These are phyloP conservation scores for Thalassiosira livingstoniorum DNA, from an alignment of 352 stramenopile genomes.

Conservation along the genomic window DNA sequence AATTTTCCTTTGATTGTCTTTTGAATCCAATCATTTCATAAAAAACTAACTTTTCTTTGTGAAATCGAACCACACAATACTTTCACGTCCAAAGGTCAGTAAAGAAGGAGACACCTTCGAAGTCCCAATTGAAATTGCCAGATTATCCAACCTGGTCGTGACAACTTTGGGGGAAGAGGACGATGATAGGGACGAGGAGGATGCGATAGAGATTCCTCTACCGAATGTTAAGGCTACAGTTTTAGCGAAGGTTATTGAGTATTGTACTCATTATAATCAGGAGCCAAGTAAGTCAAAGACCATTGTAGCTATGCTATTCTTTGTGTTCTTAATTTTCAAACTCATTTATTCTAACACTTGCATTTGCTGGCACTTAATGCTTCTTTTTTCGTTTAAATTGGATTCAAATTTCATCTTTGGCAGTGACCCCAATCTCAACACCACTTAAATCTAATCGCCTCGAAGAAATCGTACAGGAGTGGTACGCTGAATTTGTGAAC, in stretches of 20 bases:
- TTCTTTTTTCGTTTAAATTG: too few species aligned
- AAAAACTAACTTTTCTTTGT: too few species aligned
- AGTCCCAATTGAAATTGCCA: conserved; percentile 91
- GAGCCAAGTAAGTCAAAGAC: conserved; percentile 34
- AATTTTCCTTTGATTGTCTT: too few species aligned
- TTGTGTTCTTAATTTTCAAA: too few species aligned
- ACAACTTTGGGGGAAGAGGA: conserved; percentile 91
- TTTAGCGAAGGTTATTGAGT: conserved; percentile 96
- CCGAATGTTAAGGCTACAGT: conserved; percentile 96
- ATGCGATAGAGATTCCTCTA: conserved; percentile 81
- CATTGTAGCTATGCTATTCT: conserved; percentile 60
- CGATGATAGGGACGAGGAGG: conserved; percentile 85
- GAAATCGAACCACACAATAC: too few species aligned
- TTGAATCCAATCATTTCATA: too few species aligned
- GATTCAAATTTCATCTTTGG: too few species aligned
- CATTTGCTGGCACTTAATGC: too few species aligned
- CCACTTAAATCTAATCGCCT: conserved; percentile 98
- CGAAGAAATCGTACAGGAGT: conserved; percentile 97
- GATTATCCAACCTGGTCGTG: conserved; percentile 96
- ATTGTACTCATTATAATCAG: conserved; percentile 92
- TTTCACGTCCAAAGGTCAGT: conserved; percentile 72
- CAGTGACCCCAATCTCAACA: conserved; percentile 98
- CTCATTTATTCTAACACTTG: too few species aligned
- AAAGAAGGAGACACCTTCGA: conserved; percentile 97
- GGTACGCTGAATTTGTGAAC: conserved; percentile 98